Conservation (phyloP, 768 basidiomycete genomes). For the Tephrocybe sp. region DNA sequence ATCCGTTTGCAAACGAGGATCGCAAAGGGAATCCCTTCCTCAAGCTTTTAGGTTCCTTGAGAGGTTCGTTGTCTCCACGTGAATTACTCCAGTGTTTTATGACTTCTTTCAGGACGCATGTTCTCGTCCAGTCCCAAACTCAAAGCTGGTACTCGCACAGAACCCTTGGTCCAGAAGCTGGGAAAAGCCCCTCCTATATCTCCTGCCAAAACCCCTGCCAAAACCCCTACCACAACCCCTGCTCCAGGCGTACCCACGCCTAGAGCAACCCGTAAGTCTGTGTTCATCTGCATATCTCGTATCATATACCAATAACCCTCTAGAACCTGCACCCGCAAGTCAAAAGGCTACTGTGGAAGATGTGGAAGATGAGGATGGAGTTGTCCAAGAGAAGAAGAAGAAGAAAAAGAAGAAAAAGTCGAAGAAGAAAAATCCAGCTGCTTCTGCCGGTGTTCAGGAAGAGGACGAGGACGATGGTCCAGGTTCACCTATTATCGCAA, state of each 20-base stretch:
- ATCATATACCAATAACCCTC: slow-evolving; percentile 3
- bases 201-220: not conserved
- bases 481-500: slow-evolving; percentile 10
- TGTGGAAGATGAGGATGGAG: slow-evolving; percentile 66
- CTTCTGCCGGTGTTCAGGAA: slow-evolving; percentile 20
- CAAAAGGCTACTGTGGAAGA: slow-evolving; percentile 64
- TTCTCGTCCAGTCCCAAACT: slow-evolving; percentile 46
- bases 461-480: slow-evolving; percentile 13
- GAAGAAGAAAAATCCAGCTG: slow-evolving; percentile 63
- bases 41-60: slow-evolving; percentile 68
- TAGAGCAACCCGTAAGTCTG: slow-evolving; percentile 5
- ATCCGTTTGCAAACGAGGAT: slow-evolving; percentile 47
- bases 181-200: not conserved
- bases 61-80: slow-evolving; percentile 44
- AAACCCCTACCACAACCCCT: not conserved
- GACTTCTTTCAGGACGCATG: slow-evolving; percentile 53
- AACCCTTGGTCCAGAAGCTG: slow-evolving; percentile 19
- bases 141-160: slow-evolving; percentile 27
- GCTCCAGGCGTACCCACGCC: too few species aligned
- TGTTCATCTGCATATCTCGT: not conserved
- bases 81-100: not conserved
- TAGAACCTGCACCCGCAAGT: slow-evolving; percentile 27
- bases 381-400: slow-evolving; percentile 38
- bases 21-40: slow-evolving; percentile 75
- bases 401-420: slow-evolving; percentile 66